phyloP scores from a whole-genome alignment of 129 eudicot genomes.

The Logfia minima region DNA sequence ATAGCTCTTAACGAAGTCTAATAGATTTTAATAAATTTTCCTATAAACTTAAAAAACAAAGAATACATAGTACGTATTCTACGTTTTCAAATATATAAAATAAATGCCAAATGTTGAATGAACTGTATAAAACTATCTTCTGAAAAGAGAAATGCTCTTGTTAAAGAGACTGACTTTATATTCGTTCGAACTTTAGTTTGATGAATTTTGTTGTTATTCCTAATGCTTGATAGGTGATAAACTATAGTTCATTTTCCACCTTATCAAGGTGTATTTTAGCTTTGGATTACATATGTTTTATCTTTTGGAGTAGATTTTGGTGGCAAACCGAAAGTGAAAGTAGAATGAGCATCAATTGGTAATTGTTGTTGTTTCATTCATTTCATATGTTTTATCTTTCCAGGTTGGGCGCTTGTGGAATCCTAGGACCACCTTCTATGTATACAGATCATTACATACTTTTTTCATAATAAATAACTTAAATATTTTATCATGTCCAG shows the following conservation, averaged over 20 bases:
- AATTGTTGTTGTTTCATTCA: constrained; percentile 12
- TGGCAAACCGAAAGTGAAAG: constrained; percentile 29
- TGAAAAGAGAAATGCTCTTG: not conserved
- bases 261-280: not conserved
- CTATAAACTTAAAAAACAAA: too few species aligned
- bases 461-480: not conserved
- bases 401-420: constrained; percentile 35
- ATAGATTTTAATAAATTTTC: not conserved
- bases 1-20: not conserved
- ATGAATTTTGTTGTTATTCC: too few species aligned
- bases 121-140: not conserved
- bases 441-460: not conserved
- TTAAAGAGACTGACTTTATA: not conserved
- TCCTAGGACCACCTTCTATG: constrained; percentile 36
- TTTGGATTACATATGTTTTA: constrained; percentile 6
- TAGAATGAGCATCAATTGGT: constrained; percentile 32
- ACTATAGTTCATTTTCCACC: not conserved
- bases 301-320: constrained; percentile 11
- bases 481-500: not conserved
- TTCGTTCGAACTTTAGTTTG: not conserved
- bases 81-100: not conserved
- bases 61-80: not conserved
- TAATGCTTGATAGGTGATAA: not conserved
- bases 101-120: not conserved
- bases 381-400: constrained; percentile 23